Base-by-base conservation (phyloP, 768 basidiomycete species). In the Russula sp. region DNA sequence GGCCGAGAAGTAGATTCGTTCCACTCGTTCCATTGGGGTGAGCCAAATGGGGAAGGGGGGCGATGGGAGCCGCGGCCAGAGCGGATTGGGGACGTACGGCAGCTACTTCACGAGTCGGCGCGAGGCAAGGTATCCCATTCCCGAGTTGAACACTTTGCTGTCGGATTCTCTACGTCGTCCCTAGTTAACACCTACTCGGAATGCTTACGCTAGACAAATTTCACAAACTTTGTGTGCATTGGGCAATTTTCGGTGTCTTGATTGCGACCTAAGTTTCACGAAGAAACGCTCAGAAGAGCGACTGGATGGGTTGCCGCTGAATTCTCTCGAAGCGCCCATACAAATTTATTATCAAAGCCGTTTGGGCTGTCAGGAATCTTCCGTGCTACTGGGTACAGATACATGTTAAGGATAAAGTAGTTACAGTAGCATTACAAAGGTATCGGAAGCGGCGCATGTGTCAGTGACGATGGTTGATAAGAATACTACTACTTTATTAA, bases 1-100 rank as follows among this genome's bases (percentile, higher is more conserved):
- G 81, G 80, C 1, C 76, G 72, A 59, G 81, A 81, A 60, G 81
- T 83, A 20, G 82, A 81, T 63, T 79, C 81, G 10, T 81, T 82
- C 69, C 81, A 82, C 63, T 75, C 79, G 0, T 82, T 81, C 62
- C 79, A 80, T 66, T 82, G 81, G 81, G 80, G 78, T 11, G 79
- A 80, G 56, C 73, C 61, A 7, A 73, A 65, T 5, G 69, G 56
- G 4, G 72, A 77, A 32, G 50, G 38, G 22, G 76, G 75, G 2
- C 56, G 68, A 32, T 80, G 80, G 78, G 70, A 62, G 59, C 76
- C 71, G 0, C 70, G 76, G 50, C 73, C 73, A 32, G 63, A 68
- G 36, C 74, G 77, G 42, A 73, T 80, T 30, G 67, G 63, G 44
- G 79, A 80, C 13, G 74, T 80, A 54, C 72, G 77, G 50, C 59